Conservation (phyloP, 352 stramenopile genomes). For the Pythium pectinolyticum region DNA sequence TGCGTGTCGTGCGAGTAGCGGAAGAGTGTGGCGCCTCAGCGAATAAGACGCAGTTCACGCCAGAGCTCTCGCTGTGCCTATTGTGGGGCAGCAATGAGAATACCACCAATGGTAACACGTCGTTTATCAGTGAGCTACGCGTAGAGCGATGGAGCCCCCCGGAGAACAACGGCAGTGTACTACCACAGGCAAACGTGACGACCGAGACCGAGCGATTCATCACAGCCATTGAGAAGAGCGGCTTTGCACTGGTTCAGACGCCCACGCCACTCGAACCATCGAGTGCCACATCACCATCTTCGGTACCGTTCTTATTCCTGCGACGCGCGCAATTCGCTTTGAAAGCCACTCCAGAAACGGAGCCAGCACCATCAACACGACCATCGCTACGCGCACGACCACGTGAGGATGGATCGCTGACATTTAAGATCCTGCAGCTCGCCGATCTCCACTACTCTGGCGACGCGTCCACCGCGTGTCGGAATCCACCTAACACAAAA, state of each 20-base stretch:
- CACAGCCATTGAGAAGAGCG: not conserved
- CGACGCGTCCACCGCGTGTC: constrained; percentile 35
- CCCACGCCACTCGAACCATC: not conserved
- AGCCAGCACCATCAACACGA: no score
- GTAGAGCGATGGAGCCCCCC: not conserved
- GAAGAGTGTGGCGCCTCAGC: not conserved
- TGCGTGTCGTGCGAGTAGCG: not conserved
- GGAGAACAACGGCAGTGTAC: not conserved
- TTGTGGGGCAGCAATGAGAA: not conserved
- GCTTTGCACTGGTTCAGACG: not conserved
- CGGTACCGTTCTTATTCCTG: not conserved
- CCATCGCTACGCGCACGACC: constrained; percentile 11
- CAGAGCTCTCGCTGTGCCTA: not conserved
- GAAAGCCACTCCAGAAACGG: not conserved
- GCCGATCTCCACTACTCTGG: constrained; percentile 67
- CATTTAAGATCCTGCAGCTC: constrained; percentile 70
- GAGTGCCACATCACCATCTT: not conserved
- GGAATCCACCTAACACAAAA: constrained; percentile 20
- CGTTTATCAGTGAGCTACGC: not conserved
- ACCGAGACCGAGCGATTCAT: not conserved
- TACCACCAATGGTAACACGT: no score
- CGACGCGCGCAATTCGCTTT: not conserved
- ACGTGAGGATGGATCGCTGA: constrained; percentile 24
- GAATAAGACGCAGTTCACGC: not conserved
- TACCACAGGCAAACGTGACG: no score